Evolutionary conservation across 208 protist species (phyloP).

Genomic region (Tritrichomonas foetus): DNA sequence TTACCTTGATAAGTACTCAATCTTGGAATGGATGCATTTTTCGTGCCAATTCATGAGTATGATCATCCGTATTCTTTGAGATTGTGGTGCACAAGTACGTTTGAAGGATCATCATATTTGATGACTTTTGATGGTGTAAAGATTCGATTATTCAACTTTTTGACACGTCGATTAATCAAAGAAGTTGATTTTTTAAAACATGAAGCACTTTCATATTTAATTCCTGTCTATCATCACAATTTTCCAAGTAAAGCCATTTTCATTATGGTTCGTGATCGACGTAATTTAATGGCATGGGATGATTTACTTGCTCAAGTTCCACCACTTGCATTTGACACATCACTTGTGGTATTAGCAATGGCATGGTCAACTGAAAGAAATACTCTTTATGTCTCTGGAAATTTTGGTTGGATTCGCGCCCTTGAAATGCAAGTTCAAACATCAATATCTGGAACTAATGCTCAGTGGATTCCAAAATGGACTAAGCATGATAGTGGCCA

Average conservation of each 20-base stretch:
- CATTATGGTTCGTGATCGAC: background rate
- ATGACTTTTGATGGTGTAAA: constrained; percentile 28
- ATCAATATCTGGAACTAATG: background rate
- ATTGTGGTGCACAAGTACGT: background rate
- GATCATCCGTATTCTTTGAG: background rate
- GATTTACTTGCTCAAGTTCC: background rate
- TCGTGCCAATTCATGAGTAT: background rate
- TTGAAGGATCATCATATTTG: background rate
- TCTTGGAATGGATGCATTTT: constrained; percentile 40
- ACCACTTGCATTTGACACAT: background rate
- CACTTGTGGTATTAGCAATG: background rate
- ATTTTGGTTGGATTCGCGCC: constrained; percentile 29
- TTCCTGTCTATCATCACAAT: background rate
- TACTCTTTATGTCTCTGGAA: background rate
- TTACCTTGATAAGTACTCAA: no score
- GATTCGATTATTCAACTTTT: constrained; percentile 26
- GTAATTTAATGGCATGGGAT: background rate
- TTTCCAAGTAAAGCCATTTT: background rate
- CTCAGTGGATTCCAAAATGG: background rate
- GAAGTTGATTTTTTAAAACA: background rate
- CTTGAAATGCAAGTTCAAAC: background rate
- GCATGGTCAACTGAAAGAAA: background rate
- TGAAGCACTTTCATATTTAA: background rate
- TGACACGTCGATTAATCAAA: background rate
- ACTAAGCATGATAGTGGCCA: background rate